phyloP scores from a whole-genome alignment of 805 yeast genomes.

The Henningerozyma blattae region DNA sequence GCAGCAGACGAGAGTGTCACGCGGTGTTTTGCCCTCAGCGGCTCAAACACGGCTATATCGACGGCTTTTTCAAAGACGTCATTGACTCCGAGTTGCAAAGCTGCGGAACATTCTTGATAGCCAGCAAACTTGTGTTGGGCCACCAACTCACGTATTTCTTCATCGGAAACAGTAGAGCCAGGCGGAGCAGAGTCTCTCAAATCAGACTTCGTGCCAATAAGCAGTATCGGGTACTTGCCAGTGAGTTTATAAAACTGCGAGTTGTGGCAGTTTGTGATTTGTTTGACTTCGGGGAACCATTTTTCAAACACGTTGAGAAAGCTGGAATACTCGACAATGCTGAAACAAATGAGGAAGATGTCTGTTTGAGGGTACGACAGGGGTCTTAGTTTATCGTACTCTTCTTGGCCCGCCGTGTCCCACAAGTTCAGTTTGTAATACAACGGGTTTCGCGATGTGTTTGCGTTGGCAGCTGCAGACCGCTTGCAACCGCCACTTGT shows the following conservation, averaged over 20 bases:
- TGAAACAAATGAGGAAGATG: slow-evolving; percentile 75
- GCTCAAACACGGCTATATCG: neutral
- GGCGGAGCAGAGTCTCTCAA: slow-evolving; percentile 47
- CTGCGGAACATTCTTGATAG: slow-evolving; percentile 83
- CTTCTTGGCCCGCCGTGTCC: slow-evolving; percentile 96
- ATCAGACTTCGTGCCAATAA: slow-evolving; percentile 86
- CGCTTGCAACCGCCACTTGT: neutral
- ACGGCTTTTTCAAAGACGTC: slow-evolving; percentile 79
- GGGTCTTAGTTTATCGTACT: slow-evolving; percentile 82
- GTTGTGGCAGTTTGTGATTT: slow-evolving; percentile 56
- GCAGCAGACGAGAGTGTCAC: no score
- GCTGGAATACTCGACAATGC: slow-evolving; percentile 69
- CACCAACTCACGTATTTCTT: slow-evolving; percentile 62
- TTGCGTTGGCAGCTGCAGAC: neutral
- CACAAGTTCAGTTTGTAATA: slow-evolving; percentile 78
- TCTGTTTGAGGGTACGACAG: slow-evolving; percentile 88
- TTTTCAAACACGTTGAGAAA: slow-evolving; percentile 71
- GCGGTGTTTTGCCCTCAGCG: no score
- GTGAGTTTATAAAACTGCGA: slow-evolving; percentile 9
- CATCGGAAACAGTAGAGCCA: slow-evolving; percentile 42
- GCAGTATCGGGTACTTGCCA: slow-evolving; percentile 36
- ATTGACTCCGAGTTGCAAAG: slow-evolving; percentile 77
- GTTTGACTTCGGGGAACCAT: slow-evolving; percentile 79
- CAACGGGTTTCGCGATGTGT: slow-evolving; percentile 23
- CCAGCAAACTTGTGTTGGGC: slow-evolving; percentile 59